Evolutionary conservation across 805 yeast species (phyloP).

Genomic region (Candida nonsorbophila): DNA sequence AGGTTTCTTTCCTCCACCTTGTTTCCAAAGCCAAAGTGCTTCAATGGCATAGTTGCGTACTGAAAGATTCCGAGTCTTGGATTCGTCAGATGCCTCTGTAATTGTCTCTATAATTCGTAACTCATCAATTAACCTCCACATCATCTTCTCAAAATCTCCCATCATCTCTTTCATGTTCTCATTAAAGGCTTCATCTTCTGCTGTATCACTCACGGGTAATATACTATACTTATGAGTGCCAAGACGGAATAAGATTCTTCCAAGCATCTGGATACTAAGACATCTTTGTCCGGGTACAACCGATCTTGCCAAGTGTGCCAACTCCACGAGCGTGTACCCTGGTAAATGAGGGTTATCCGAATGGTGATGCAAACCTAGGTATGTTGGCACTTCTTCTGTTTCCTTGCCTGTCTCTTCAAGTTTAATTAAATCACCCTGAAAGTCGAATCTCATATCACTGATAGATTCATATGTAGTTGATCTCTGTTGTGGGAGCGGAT

Average conservation of each 20-base stretch:
- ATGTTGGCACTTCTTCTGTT: constrained; percentile 38
- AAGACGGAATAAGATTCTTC: constrained; percentile 78
- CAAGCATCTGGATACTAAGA: constrained; percentile 79
- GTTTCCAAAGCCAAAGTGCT: constrained; percentile 85
- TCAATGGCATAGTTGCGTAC: constrained; percentile 82
- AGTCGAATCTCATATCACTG: constrained; percentile 79
- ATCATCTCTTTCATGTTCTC: constrained; percentile 18
- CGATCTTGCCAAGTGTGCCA: constrained; percentile 74
- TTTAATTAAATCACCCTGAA: constrained; percentile 70
- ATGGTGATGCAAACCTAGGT: constrained; percentile 85
- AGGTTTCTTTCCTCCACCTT: constrained; percentile 41
- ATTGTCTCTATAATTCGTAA: constrained; percentile 61
- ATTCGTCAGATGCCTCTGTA: constrained; percentile 64
- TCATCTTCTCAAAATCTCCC: constrained; percentile 42
- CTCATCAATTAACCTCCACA: constrained; percentile 70
- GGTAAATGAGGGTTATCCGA: constrained; percentile 83
- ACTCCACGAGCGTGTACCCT: constrained; percentile 84
- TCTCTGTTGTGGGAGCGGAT: constrained; percentile 42
- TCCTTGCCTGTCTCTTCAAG: constrained; percentile 20
- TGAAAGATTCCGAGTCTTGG: constrained; percentile 57
- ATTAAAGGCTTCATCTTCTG: constrained; percentile 30
- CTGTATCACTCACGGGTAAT: constrained; percentile 36
- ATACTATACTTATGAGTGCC: constrained; percentile 58
- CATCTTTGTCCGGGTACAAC: constrained; percentile 81
- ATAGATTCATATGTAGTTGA: constrained; percentile 47